Evolutionary conservation across 2,329 filamentous ascomycete species (phyloP).

Genomic region (Metarhizium anisopliae): DNA sequence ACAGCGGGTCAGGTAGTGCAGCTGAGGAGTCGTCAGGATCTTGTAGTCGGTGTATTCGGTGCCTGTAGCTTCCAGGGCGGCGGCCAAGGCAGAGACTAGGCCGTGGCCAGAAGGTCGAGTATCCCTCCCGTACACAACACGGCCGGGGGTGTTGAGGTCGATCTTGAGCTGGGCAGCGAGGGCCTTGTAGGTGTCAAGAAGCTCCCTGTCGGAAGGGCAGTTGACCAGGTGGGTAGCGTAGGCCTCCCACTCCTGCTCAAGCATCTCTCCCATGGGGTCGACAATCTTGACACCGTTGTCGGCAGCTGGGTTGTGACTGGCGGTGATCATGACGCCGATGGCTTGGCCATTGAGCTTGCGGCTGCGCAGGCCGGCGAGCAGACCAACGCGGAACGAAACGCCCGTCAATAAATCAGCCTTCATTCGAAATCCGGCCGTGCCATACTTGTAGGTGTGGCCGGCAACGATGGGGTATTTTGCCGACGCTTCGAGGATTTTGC

Average conservation of each 20-base stretch:
- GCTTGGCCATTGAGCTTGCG: constrained; percentile 83
- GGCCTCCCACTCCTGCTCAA: constrained; percentile 89
- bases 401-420: constrained; percentile 75
- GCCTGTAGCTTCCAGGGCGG: constrained; percentile 67
- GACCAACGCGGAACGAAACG: constrained; percentile 84
- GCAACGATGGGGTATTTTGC: constrained; percentile 51
- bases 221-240: constrained; percentile 88
- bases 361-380: constrained; percentile 80
- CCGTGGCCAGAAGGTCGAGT: constrained; percentile 86
- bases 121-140: constrained; percentile 84
- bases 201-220: constrained; percentile 61
- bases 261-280: constrained; percentile 96
- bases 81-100: constrained; percentile 69
- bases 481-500: constrained; percentile 50
- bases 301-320: constrained; percentile 80
- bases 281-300: constrained; percentile 96
- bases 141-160: constrained; percentile 59
- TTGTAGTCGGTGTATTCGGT: constrained; percentile 77
- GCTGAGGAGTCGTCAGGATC: constrained; percentile 90
- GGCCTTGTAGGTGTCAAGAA: constrained; percentile 67
- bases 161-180: constrained; percentile 70
- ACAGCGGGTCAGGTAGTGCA: constrained; percentile 93
- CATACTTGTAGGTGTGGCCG: constrained; percentile 52
- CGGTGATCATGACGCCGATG: constrained; percentile 95
- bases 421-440: constrained; percentile 62